Evolutionary conservation across 2,329 filamentous ascomycete genomes (phyloP).

Genomic region (Biscogniauxia mediterranea): DNA sequence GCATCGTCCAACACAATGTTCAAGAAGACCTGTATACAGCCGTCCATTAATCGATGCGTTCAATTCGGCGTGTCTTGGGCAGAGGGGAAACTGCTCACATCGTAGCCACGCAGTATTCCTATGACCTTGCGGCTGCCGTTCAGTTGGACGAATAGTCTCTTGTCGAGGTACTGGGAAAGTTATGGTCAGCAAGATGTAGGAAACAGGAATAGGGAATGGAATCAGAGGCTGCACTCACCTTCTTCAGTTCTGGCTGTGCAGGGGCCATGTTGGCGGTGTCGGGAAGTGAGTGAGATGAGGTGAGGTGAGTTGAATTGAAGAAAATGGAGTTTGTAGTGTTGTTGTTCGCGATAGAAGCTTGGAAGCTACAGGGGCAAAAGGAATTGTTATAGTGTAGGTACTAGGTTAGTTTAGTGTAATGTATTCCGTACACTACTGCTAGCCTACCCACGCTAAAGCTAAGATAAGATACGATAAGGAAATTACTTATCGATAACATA

Average conservation of each 20-base stretch:
- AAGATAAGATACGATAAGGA: constrained; percentile 24
- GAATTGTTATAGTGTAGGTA: constrained; percentile 9
- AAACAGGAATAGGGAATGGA: neutral
- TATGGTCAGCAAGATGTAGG: constrained; percentile 11
- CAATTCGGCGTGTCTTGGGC: neutral
- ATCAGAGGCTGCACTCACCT: constrained; percentile 54
- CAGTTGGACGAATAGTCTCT: constrained; percentile 94
- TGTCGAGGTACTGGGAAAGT: constrained; percentile 84
- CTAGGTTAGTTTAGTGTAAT: no score
- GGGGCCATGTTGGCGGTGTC: constrained; percentile 74
- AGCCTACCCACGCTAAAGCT: no score
- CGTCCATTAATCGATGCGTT: constrained; percentile 14
- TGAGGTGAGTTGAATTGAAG: neutral
- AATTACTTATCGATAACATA: constrained; percentile 26
- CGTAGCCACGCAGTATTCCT: constrained; percentile 90
- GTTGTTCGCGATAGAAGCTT: constrained; percentile 9
- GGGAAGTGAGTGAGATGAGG: neutral
- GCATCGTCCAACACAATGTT: constrained; percentile 98
- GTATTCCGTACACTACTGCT: no score
- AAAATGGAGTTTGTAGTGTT: neutral
- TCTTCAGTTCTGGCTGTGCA: constrained; percentile 98
- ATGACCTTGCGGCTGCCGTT: constrained; percentile 98
- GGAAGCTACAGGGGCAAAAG: constrained; percentile 2
- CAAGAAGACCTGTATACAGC: constrained; percentile 73
- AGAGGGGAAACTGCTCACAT: constrained; percentile 59